Base-by-base conservation (phyloP, 345 rosid genomes). In the Theobroma cacao region DNA sequence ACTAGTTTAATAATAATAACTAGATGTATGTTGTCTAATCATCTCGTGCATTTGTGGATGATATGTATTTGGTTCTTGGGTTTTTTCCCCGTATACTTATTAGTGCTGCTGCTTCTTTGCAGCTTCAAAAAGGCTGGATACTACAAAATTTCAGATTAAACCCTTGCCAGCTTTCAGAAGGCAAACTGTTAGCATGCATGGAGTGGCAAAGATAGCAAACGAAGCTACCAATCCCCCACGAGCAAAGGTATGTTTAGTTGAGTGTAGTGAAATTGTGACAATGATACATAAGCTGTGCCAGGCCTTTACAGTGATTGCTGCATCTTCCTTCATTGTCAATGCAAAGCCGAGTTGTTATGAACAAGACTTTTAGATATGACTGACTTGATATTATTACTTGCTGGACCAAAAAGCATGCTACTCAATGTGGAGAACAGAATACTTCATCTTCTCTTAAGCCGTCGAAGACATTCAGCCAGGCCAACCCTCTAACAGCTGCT, bases 131-230 rank as follows among this genome's bases (percentile, higher is more conserved):
- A 56, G 34, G 43, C 64, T 33, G 36, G 74, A 80, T 13, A 50
- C 60, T 62, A 58, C 76, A 9, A 59, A 66, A 64, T 76, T 52
- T 47, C 82, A 84, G 84, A 77, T 61, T 75, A 81, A 76, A 62
- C 65, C 84, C 12, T 26, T 47, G 33, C 34, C 77, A 36, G 53
- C 79, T 74, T 55, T 73, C 5, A 58, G 47, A 28, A 74, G 62
- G 79, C 83, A 78, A 40, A 73, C 15, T n/a, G 7, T 9, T 55
- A 52, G 33, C 38, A 24, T n/a, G 11, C 53, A 47, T 34, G 74
- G 50, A 26, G 33, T 34, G 22, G 79, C 38, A 26, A 80, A 61
- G 69, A 73, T 24, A 4, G 9, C 58, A n/a, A 78, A 75, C 59
- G 75, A 48, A 13, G 55, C 55, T 45, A 50, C 61, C 52, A 50